Base-by-base conservation (phyloP, 148 eudicot genomes). In the Dysphania ambrosioides region DNA sequence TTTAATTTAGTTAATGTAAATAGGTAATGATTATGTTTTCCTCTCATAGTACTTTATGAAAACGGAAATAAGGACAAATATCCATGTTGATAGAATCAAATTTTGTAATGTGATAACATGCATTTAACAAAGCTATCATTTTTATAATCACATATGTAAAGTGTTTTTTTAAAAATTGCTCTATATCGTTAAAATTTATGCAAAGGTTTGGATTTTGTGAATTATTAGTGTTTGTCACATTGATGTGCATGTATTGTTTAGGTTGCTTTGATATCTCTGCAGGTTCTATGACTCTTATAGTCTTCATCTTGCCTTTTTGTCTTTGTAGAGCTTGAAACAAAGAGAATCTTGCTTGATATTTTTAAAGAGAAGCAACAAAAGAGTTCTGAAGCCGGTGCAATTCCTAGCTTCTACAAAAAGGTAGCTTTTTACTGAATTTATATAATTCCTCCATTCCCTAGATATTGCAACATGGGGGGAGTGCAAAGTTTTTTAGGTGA, bases 341-440 rank as follows among this genome's bases (percentile, higher is more conserved):
- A 95, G 80, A 89, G 90, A 81, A 95, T 95, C 23, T 86, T 95
- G 88, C 92, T 95, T 66, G 99, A 95, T 82, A 95, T 95, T 56
- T 95, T 92, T 69, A 95, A 95, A 73, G 99, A 92, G 77, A 95
- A 95, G 90, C 97, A 92, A 72, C 99, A 90, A 71, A 95, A 92
- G 88, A 90, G 88, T 82, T 90, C 97, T 77, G 96, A 89, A 82
- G 91, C 92, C 64, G 93, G 98, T 60, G 72, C 88, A 53, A 89
- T 95, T 47, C 99, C 99, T 12, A 90, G 93, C 78, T 95, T 95
- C 82, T 95, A 92, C 80, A 92, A 95, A 85, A 95, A 89, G 99
- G 97, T 84, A 71, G 61, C 68, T 38, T 26, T 32, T 26, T 32
- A 58, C 2, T 40, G 27, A 40, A 42, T 24, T 65, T 30, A 56